A percentile compares a stretch with the other conserved stretches of the same genome.
Evolutionary conservation across 805 yeast species (phyloP).

Genomic region (Yamadazyma akitaensis): DNA sequence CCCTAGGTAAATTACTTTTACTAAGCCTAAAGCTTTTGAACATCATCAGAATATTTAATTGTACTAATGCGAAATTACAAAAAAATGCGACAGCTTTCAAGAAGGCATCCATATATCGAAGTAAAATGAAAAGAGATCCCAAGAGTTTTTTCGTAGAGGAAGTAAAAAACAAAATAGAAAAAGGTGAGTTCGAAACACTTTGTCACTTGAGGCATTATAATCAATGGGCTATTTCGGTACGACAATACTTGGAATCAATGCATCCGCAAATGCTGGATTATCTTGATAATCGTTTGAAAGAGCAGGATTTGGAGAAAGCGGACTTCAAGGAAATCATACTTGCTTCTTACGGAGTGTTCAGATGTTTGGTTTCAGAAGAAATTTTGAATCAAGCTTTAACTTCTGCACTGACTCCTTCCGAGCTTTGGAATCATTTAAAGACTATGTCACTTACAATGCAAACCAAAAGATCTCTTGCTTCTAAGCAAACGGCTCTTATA

Average conservation of each 20-base stretch:
- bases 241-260: background rate
- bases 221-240: background rate
- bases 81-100: too few species aligned
- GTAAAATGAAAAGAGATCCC: background rate
- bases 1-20: background rate
- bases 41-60: background rate
- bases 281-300: background rate
- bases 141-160: background rate
- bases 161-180: background rate
- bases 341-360: background rate
- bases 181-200: background rate
- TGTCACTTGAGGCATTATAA: background rate
- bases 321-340: background rate
- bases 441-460: background rate
- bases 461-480: background rate
- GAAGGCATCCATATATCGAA: too few species aligned
- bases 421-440: slow-evolving; percentile 1
- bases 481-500: background rate
- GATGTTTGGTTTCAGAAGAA: background rate
- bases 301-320: background rate
- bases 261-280: slow-evolving; percentile 3
- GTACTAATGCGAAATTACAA: too few species aligned
- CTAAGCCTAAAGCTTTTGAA: background rate
- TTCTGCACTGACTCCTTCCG: background rate
- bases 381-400: background rate